Evolutionary conservation across 495 filamentous ascomycete species (phyloP).

Genomic region (Daldinia decipiens): DNA sequence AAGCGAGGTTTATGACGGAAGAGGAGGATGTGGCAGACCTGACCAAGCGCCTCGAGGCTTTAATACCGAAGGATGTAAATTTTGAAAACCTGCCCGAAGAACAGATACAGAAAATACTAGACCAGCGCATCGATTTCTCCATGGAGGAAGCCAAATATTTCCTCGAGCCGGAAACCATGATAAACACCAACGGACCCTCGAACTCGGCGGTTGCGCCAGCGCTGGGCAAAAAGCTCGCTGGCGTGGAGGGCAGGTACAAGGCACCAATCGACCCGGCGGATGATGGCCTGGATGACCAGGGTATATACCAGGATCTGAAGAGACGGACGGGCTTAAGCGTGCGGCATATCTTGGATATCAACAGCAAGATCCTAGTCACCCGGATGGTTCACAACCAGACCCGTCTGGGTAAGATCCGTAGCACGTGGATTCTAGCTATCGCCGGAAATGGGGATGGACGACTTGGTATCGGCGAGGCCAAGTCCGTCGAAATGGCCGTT

Average conservation of each 20-base stretch:
- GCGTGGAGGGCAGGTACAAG: slow-evolving; percentile 61
- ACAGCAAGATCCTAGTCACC: slow-evolving; percentile 71
- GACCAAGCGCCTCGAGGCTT: slow-evolving; percentile 64
- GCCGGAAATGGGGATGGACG: slow-evolving; percentile 87
- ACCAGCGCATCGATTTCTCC: slow-evolving; percentile 32
- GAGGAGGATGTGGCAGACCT: slow-evolving; percentile 65
- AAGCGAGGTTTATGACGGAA: slow-evolving; percentile 68
- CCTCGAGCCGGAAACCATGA: slow-evolving; percentile 54
- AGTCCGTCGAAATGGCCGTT: slow-evolving; percentile 75
- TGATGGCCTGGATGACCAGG: slow-evolving; percentile 53
- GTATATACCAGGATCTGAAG: slow-evolving; percentile 63
- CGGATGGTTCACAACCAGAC: slow-evolving; percentile 91
- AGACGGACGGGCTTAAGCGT: slow-evolving; percentile 73
- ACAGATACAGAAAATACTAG: slow-evolving; percentile 37
- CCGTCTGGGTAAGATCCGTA: slow-evolving; percentile 88
- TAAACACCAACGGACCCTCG: slow-evolving; percentile 45
- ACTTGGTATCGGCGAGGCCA: slow-evolving; percentile 88
- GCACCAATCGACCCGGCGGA: slow-evolving; percentile 56
- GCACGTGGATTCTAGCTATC: slow-evolving; percentile 74
- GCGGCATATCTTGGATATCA: slow-evolving; percentile 63
- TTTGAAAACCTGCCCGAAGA: slow-evolving; percentile 47
- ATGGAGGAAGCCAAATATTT: slow-evolving; percentile 52
- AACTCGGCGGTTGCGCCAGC: slow-evolving; percentile 56
- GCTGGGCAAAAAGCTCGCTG: slow-evolving; percentile 56
- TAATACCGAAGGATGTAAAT: slow-evolving; percentile 60